phyloP scores from a whole-genome alignment of 176 grass and related monocot species.

The Triticum dicoccoides region DNA sequence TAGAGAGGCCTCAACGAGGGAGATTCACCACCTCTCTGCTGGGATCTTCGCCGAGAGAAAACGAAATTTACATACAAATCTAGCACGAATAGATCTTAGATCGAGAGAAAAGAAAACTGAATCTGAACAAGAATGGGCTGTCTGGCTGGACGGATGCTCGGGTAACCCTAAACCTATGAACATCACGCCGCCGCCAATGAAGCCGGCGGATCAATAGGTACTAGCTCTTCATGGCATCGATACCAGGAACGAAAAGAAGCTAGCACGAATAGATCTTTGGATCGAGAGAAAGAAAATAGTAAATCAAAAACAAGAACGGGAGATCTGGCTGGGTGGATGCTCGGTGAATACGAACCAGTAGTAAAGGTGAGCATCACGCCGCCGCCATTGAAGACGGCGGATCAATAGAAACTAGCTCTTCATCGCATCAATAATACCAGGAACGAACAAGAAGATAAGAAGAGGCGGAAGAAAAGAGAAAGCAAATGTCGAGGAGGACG shows the following conservation, averaged over 20 bases:
- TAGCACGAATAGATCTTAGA: not conserved
- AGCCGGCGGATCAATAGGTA: not conserved
- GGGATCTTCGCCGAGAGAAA: constrained; percentile 32
- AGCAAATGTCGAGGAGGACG: no score
- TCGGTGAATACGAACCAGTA: constrained; percentile 63
- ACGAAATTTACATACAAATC: no score
- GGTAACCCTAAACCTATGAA: not conserved
- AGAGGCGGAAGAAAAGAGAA: no score
- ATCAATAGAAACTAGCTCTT: constrained; percentile 19
- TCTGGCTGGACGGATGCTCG: not conserved
- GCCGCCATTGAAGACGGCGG: not conserved
- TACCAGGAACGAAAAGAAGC: not conserved
- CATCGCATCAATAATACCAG: not conserved
- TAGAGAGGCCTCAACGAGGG: constrained; percentile 33
- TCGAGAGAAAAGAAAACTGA: not conserved
- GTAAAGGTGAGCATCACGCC: constrained; percentile 32
- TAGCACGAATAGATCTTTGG: not conserved
- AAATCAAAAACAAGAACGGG: no score
- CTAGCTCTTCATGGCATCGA: constrained; percentile 11
- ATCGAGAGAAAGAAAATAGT: not conserved
- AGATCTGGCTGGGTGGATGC: constrained; percentile 8
- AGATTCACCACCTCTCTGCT: constrained; percentile 36
- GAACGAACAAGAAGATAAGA: not conserved
- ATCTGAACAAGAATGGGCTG: not conserved
- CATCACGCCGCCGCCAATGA: constrained; percentile 21